Base-by-base conservation (phyloP, 768 basidiomycete genomes). In the Saitozyma sp. region DNA sequence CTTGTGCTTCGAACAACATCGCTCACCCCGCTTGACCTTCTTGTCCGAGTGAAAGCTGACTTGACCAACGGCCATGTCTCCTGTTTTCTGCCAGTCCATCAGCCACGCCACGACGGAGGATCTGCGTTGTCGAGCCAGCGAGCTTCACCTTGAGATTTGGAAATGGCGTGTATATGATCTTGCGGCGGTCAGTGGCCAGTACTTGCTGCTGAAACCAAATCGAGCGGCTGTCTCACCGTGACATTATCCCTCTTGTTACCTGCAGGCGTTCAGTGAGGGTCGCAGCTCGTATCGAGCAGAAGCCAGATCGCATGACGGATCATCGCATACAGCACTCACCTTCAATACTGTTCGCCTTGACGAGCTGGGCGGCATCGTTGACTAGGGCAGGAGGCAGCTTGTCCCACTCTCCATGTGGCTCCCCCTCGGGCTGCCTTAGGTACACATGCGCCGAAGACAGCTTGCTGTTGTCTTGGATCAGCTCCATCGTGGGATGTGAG, bases 311-410 rank as follows among this genome's bases (percentile, higher is more conserved):
- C 41, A 19, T 38, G 19, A 20, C 46, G 10, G 45, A n/a, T 20
- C 37, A n/a, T 61, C 39, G 54, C 40, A 42, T 51, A 20, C 14
- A n/a, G n/a, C n/a, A n/a, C n/a, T 51, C 55, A 89, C 93, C 94
- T 82, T 96, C 92, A 59, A 98, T 98, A 10, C 92, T 94, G 73
- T 97, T 97, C 1, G 94, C 94, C 79, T 99, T 99, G 40, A 97
- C 95, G 1, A 99, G 84, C 77, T 98, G 96, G 1, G 91, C 91
- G 65, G 91, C 91, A 79, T 98, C 95, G 11, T 82, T 82, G 17
- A 97, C 81, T 7, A 97, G 80, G 1, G 84, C 81, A 58, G 88
- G 84, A 0, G 96, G 93, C 43, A 98, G 89, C n/a, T 82, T 79
- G 7, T 98, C 93, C 91, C 93, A 97, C 10, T 39, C 69, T 9